phyloP scores from a whole-genome alignment of 2,329 filamentous ascomycete genomes.

The Aureobasidium musti region DNA sequence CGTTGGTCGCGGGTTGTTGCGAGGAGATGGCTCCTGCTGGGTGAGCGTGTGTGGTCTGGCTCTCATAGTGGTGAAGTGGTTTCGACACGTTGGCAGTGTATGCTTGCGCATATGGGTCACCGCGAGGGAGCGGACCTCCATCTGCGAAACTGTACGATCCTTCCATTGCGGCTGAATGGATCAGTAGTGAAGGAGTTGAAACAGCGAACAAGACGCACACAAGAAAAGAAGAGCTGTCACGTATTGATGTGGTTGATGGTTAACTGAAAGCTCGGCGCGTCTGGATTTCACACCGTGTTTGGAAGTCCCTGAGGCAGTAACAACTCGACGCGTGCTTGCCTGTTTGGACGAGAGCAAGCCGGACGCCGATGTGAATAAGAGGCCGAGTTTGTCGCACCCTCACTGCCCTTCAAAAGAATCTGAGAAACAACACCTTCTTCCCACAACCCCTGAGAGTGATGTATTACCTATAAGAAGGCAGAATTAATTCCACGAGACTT shows the following conservation, averaged over 20 bases:
- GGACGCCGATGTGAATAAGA: neutral
- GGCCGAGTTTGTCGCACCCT: too few relatives aligned
- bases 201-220: neutral
- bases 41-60: neutral
- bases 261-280: neutral
- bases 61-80: neutral
- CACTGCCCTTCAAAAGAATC: neutral
- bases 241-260: slow-evolving; percentile 11
- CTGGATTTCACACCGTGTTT: neutral
- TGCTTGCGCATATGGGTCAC: neutral
- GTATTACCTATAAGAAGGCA: neutral
- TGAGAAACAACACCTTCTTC: neutral
- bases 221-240: neutral
- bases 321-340: slow-evolving; percentile 1
- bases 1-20: neutral
- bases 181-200: neutral
- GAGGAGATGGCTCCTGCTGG: neutral
- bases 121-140: neutral
- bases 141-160: slow-evolving; percentile 3
- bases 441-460: neutral
- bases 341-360: neutral
- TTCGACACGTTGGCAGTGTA: neutral
- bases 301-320: neutral
- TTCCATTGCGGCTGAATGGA: neutral
- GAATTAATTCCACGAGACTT: neutral